Evolutionary conservation across 495 filamentous ascomycete species (phyloP).

Genomic region (Rostrohypoxylon terebratum): DNA sequence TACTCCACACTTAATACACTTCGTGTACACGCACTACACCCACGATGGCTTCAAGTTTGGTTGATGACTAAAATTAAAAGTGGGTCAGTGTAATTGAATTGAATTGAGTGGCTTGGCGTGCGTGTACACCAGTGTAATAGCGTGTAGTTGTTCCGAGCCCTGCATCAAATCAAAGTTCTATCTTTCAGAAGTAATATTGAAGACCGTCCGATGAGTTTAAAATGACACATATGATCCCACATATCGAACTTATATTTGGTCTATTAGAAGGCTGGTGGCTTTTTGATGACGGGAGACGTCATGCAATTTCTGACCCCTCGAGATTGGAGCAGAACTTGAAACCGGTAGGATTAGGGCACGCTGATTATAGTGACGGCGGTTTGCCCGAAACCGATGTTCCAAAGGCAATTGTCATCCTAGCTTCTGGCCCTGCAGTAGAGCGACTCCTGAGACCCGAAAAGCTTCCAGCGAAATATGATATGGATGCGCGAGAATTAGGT

Average conservation of each 20-base stretch:
- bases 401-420: neutral
- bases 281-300: neutral
- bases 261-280: slow-evolving; percentile 3
- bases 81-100: no score
- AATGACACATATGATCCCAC: neutral
- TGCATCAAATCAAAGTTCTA: no score
- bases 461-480: neutral
- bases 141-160: no score
- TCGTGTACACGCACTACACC: no score
- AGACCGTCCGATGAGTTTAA: no score
- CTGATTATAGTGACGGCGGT: neutral
- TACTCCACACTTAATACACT: no score
- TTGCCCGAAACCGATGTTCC: neutral
- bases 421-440: neutral
- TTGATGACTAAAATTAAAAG: no score
- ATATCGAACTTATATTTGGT: neutral
- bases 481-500: neutral
- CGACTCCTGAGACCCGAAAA: neutral
- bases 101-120: no score
- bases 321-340: neutral
- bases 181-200: no score
- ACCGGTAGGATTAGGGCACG: neutral
- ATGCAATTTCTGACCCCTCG: neutral
- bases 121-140: no score
- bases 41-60: no score